phyloP scores from a whole-genome alignment of 208 protist species.

The Leishmania major region DNA sequence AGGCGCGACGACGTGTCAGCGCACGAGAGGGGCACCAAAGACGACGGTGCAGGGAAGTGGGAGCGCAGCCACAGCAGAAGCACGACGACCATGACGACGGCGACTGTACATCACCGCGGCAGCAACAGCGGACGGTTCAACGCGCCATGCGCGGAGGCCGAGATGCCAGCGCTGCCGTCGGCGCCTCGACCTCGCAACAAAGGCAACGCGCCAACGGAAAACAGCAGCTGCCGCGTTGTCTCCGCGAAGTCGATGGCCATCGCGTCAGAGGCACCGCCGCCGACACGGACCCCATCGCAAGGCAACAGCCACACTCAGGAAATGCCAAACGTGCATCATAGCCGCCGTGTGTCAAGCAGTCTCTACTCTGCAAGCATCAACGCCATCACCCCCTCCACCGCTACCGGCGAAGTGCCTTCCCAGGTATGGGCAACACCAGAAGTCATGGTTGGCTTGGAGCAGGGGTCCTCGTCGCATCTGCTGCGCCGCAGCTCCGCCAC shows the following conservation, averaged over 20 bases:
- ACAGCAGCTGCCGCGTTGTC: not conserved
- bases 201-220: not conserved
- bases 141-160: slow-evolving; percentile 17
- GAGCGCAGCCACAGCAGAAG: not conserved
- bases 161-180: not conserved
- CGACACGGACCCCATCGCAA: not conserved
- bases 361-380: slow-evolving; percentile 2
- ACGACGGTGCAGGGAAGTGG: not conserved
- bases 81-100: not conserved
- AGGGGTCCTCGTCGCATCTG: not conserved
- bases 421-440: slow-evolving; percentile 13
- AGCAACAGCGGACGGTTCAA: slow-evolving; percentile 8
- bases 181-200: not conserved
- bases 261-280: not conserved
- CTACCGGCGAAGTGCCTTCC: slow-evolving; percentile 7
- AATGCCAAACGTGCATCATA: not conserved
- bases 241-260: not conserved
- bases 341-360: slow-evolving; percentile 4
- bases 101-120: not conserved
- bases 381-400: slow-evolving; percentile 5
- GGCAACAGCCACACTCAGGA: not conserved
- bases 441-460: not conserved
- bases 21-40: not conserved
- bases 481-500: not conserved
- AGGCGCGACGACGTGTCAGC: not conserved